Evolutionary conservation across 2,329 filamentous ascomycete genomes (phyloP), one percentile per base, ranked within the genome.

Genomic region (Trichoderma pleuroti): DNA sequence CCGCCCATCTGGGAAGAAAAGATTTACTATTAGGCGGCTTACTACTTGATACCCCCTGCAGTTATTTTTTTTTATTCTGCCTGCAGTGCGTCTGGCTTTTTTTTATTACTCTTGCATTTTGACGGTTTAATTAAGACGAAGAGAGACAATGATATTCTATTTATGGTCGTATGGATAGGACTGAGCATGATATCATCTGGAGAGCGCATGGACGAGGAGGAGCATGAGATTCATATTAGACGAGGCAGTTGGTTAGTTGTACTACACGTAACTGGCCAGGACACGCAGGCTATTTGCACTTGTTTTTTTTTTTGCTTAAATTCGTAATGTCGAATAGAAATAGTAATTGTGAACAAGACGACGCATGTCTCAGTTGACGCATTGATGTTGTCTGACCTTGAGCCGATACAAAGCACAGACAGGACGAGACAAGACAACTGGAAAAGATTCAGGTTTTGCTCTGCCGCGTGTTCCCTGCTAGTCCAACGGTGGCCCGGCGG

Each of bases 1-100:
- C 82, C 82, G 62, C 82, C 82, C 3, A 82, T 84, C 65, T 83
- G 81, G 79, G 78, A 76, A 9, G 82, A 84, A 76, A 84, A 84
- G 80, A 75, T 82, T 72, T 81, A 82, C 71, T 84, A 84, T 74
- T 84, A 82, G 75, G 73, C 59, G 65, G 63, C 21, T 49, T 57
- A n/a, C 21, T 70, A 30, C 34, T 70, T 72, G 74, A 73, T 74
- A 74, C 72, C 73, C 72, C 61, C 36, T n/a, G 21, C 46, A 10
- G 14, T n/a, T 34, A 46, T 62, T 49, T 57, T 21, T 16, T 32
- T 66, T 54, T 14, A 26, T 42, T 68, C 14, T 59, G 66, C 57
- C 32, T 69, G 54, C 46, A 12, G 30, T 18, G 28, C 34, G 14
- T 26, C 42, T 60, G 56, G 36, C 49, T 42, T 42, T 54, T 56